Base-by-base conservation (phyloP, 371 early-diverging fungal genomes). In the Mortierella sp. region DNA sequence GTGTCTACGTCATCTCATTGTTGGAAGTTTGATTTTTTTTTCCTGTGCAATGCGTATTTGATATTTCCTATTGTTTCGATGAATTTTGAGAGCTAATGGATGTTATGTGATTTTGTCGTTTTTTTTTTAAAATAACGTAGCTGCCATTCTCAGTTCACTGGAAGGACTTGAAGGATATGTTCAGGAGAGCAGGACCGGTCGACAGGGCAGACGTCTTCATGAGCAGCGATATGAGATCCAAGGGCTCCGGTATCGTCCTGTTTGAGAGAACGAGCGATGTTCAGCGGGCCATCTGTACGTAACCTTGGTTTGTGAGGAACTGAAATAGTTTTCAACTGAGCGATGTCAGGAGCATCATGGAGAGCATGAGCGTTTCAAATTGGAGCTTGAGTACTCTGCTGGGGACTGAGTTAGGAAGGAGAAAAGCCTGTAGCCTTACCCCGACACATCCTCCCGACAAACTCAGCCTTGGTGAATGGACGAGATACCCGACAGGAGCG, bases 121-220 rank as follows among this genome's bases (percentile, higher is more conserved):
- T 45, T 43, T 9, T 34, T 10, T 53, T 39, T 47, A 7, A 61
- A 6, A 31, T 70, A 7, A 6, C 26, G 19, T 80, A 94, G 95
- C 86, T 95, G 4, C 94, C 95, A 2, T 93, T 91, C 79, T 87
- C 90, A 11, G 90, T 93, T 61, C 90, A 90, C 66, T 94, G 94
- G 94, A 94, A 93, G 79, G 94, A 94, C 68, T 69, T 95, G 80
- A 95, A 95, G 73, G 95, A 94, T 76, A 76, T 93, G 43, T 95
- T 94, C 85, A 88, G 93, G 58, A 89, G 89, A 79, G 91, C 92
- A 44, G 93, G 93, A 61, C 78, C 71, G 8, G 81, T 76, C 26
- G 79, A 82, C n/a, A 72, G 93, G 19, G 94, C 94, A 3, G 94
- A 95, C 83, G 88, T 95, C 29, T 80, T 89, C 50, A 87, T 88